Conservation (phyloP, 2,329 filamentous ascomycete genomes). For the Pseudocercospora fuligena region DNA sequence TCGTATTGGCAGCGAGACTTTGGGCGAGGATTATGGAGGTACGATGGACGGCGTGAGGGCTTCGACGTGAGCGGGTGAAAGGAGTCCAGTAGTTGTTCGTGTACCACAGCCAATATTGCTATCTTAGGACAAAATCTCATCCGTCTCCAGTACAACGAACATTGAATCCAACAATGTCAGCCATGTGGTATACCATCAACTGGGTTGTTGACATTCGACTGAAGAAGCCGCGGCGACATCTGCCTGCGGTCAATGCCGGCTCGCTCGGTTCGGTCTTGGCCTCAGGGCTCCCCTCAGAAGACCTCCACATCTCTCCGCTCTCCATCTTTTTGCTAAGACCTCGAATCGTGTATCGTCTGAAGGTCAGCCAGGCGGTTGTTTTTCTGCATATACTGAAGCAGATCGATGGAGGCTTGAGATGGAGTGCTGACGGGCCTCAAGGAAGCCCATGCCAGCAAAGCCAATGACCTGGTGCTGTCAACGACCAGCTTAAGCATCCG, state of each 20-base stretch:
- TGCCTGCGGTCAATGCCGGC: too few relatives aligned
- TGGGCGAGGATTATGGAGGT: constrained; percentile 38
- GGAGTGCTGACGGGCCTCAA: neutral
- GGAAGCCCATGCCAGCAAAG: neutral
- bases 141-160: too few relatives aligned
- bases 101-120: too few relatives aligned
- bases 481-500: too few relatives aligned
- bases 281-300: too few relatives aligned
- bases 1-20: constrained; percentile 29
- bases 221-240: too few relatives aligned
- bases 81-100: neutral
- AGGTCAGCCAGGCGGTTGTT: neutral
- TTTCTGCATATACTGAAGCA: neutral
- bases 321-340: neutral
- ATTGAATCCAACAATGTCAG: too few relatives aligned
- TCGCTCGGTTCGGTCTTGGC: too few relatives aligned
- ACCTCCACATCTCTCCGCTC: neutral
- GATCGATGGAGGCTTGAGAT: neutral
- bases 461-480: neutral
- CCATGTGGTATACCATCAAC: too few relatives aligned
- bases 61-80: constrained; percentile 9
- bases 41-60: constrained; percentile 36
- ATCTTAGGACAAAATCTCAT: too few relatives aligned
- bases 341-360: neutral
- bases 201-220: too few relatives aligned